These are phyloP conservation scores for Cupressus sempervirens DNA, from an alignment of 75 land plant genomes.

Conservation along the genomic window DNA sequence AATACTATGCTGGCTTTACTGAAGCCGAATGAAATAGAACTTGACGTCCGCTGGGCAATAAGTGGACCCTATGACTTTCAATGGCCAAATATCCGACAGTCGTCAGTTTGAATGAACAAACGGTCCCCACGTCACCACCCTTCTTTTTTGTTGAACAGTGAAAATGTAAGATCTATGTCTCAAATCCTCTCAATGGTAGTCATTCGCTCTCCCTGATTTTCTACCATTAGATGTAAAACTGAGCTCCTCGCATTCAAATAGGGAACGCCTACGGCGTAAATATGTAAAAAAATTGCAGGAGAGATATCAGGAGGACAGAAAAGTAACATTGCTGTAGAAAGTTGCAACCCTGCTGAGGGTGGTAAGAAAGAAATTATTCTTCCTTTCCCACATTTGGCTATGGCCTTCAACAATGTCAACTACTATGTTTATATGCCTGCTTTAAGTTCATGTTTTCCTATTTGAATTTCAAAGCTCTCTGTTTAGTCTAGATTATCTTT, in stretches of 20 bases:
- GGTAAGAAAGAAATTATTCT: constrained; percentile 50
- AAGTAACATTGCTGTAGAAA: not conserved
- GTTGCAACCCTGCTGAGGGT: not conserved
- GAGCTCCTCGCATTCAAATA: too few species aligned
- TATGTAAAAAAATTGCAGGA: not conserved
- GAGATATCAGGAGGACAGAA: not conserved
- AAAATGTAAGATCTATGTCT: too few species aligned
- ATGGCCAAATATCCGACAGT: not conserved
- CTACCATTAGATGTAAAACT: too few species aligned
- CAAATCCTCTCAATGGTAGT: too few species aligned
- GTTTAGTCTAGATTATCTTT: not conserved
- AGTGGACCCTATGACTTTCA: not conserved
- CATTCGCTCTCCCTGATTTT: too few species aligned
- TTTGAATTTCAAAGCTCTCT: not conserved
- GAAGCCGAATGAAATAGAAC: not conserved
- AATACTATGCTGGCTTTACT: not conserved
- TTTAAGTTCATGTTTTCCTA: constrained; percentile 28
- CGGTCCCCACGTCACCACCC: not conserved
- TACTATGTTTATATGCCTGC: constrained; percentile 80
- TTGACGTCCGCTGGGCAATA: not conserved
- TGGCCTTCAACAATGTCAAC: constrained; percentile 56
- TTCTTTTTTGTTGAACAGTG: too few species aligned
- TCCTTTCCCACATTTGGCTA: constrained; percentile 45
- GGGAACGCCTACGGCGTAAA: too few species aligned
- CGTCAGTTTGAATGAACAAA: not conserved